A percentile compares a stretch with the other conserved stretches of the same genome.
Evolutionary conservation across 2,329 filamentous ascomycete genomes (phyloP).

Genomic region (Penicillium concentricum): DNA sequence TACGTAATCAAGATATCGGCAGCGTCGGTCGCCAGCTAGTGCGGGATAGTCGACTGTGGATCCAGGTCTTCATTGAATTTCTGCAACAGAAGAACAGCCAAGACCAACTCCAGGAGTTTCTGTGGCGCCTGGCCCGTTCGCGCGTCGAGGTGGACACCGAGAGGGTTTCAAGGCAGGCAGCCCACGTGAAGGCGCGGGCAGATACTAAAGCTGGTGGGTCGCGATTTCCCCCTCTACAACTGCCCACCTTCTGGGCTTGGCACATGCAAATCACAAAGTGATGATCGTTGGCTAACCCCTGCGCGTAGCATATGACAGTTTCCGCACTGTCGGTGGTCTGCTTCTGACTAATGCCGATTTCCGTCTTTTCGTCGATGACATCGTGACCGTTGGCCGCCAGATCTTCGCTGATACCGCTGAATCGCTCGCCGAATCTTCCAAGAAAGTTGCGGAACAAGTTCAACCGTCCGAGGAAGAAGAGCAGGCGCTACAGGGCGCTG

Average conservation of each 20-base stretch:
- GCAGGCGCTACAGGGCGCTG: constrained; percentile 51
- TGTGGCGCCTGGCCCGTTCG: constrained; percentile 81
- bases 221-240: neutral
- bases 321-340: constrained; percentile 80
- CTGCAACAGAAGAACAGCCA: constrained; percentile 76
- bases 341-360: constrained; percentile 89
- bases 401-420: constrained; percentile 85
- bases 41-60: constrained; percentile 69
- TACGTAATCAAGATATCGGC: constrained; percentile 71
- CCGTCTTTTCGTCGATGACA: constrained; percentile 76
- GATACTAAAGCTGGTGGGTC: constrained; percentile 66
- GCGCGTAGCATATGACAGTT: constrained; percentile 68
- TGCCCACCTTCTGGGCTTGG: constrained; percentile 1
- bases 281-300: constrained; percentile 14
- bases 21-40: constrained; percentile 72
- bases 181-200: constrained; percentile 64
- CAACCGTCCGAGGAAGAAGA: constrained; percentile 65
- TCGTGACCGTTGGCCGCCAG: constrained; percentile 74
- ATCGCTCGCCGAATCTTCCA: constrained; percentile 71
- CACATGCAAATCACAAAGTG: neutral
- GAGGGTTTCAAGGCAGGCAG: constrained; percentile 61
- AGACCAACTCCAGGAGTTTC: constrained; percentile 87
- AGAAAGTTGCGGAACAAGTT: constrained; percentile 69
- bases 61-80: constrained; percentile 78
- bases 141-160: constrained; percentile 66